Base-by-base conservation (phyloP, 495 filamentous ascomycete genomes). In the Xylaria acuta region DNA sequence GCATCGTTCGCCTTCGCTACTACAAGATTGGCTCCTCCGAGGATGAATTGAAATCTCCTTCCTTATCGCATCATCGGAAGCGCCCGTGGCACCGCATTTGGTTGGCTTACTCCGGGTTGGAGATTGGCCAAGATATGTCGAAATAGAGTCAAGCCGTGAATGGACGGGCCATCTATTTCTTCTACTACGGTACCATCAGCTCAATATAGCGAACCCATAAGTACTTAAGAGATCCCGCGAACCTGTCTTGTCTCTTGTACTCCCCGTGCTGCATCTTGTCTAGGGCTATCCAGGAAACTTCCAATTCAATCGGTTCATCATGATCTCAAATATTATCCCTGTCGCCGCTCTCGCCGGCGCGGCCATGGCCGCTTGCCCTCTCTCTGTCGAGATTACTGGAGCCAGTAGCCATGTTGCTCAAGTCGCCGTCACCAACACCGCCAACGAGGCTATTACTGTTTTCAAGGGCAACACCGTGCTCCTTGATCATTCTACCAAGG, bases 401-500 rank as follows among this genome's bases (percentile, higher is more conserved):
- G 67, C 74, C 27, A 68, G 27, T 27, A 43, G 30, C 58, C 75
- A 79, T 64, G 56, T 79, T 64, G 72, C 77, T 9, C 67, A 79
- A 60, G 77, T 79, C n/a, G 70, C 70, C 20, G 70, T 79, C 43
- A 79, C 77, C 30, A 79, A 79, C 58, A 79, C 75, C 36, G 77
- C 73, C n/a, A 69, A 30, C 54, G 74, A 77, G 67, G 53, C 77
- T 34, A 58, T 79, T 53, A 75, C 73, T 14, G 72, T 79, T 58
- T 79, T 77, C 74, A 79, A 77, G 72, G 77, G 77, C 56, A 79
- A 79, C 70, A 79, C 77, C n/a, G 75, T 77, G 3, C 68, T 79
- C 34, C 70, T 64, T 54, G 72, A 74, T 8, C 77, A 79, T 54
- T 64, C 75, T 32, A 79, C 77, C 63, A 77, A 75, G 59, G 75